Percentiles rank a stretch among this genome's conserved stretches.
These are phyloP conservation scores for Xylaria cubensis DNA, from an alignment of 495 filamentous ascomycete species.

Conservation along the genomic window DNA sequence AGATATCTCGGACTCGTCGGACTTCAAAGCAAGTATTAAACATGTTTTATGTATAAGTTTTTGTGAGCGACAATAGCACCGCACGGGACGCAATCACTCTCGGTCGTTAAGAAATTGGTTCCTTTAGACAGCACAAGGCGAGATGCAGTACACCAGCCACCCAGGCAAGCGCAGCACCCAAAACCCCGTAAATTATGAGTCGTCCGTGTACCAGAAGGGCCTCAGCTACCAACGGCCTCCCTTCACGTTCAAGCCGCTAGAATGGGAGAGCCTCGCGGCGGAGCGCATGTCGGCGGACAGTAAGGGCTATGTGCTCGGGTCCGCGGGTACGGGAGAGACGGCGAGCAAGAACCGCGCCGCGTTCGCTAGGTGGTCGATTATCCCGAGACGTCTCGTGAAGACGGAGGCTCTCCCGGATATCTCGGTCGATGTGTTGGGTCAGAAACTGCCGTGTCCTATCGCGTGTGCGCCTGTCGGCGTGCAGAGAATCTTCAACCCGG, in stretches of 20 bases:
- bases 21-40: background rate
- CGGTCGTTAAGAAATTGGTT: background rate
- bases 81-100: background rate
- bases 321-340: slow-evolving; percentile 49
- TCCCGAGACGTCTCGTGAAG: slow-evolving; percentile 42
- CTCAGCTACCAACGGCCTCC: slow-evolving; percentile 42
- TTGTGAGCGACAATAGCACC: background rate
- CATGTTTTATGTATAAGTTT: background rate
- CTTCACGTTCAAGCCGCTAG: slow-evolving; percentile 43
- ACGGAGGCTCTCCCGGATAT: slow-evolving; percentile 26
- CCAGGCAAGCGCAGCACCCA: slow-evolving; percentile 25
- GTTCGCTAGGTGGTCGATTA: slow-evolving; percentile 49
- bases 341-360: slow-evolving; percentile 47
- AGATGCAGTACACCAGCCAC: slow-evolving; percentile 9
- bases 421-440: slow-evolving; percentile 17
- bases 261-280: slow-evolving; percentile 46
- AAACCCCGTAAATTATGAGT: slow-evolving; percentile 40
- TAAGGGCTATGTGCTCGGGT: slow-evolving; percentile 47
- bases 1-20: background rate
- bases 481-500: slow-evolving; percentile 57
- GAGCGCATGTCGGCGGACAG: slow-evolving; percentile 43
- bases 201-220: slow-evolving; percentile 43
- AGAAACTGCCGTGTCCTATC: slow-evolving; percentile 34
- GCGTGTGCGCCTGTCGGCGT: slow-evolving; percentile 48
- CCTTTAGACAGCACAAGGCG: background rate